phyloP scores from a whole-genome alignment of 1,284 basidiomycete genomes.

The Ganoderma lingzhi region DNA sequence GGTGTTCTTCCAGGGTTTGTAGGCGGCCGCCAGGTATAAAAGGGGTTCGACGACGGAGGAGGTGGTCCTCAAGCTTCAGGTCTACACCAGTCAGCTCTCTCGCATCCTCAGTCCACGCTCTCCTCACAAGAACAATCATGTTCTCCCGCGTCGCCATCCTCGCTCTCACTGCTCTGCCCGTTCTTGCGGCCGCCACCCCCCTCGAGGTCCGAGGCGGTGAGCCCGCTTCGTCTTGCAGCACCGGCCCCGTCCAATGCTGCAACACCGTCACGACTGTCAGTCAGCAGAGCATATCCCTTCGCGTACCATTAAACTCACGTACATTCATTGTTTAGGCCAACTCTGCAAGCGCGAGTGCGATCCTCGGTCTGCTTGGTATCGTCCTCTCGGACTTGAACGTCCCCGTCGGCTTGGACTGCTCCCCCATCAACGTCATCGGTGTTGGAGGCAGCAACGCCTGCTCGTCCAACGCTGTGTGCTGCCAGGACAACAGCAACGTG shows the following conservation, averaged over 20 bases:
- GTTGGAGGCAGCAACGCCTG: slow-evolving; percentile 26
- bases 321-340: slow-evolving; percentile 6
- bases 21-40: slow-evolving; percentile 16
- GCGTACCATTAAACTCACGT: background rate
- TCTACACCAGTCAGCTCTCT: slow-evolving; percentile 16
- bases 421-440: slow-evolving; percentile 33
- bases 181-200: slow-evolving; percentile 42
- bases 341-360: background rate
- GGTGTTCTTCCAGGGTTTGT: background rate
- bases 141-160: slow-evolving; percentile 29
- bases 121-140: slow-evolving; percentile 14
- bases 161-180: slow-evolving; percentile 32
- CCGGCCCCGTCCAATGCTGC: slow-evolving; percentile 36
- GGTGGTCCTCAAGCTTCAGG: slow-evolving; percentile 16
- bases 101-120: background rate
- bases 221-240: slow-evolving; percentile 28
- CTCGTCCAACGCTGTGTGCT: slow-evolving; percentile 32
- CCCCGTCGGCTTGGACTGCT: slow-evolving; percentile 35
- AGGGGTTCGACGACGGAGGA: background rate
- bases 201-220: slow-evolving; percentile 22
- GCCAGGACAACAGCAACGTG: slow-evolving; percentile 36
- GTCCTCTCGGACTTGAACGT: slow-evolving; percentile 29
- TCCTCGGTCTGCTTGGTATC: slow-evolving; percentile 32
- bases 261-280: slow-evolving; percentile 32
- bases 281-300: background rate